Percentiles rank a stretch among this genome's conserved stretches.
Evolutionary conservation across 129 eudicot genomes (phyloP).

Genomic region (Artemisia annua): DNA sequence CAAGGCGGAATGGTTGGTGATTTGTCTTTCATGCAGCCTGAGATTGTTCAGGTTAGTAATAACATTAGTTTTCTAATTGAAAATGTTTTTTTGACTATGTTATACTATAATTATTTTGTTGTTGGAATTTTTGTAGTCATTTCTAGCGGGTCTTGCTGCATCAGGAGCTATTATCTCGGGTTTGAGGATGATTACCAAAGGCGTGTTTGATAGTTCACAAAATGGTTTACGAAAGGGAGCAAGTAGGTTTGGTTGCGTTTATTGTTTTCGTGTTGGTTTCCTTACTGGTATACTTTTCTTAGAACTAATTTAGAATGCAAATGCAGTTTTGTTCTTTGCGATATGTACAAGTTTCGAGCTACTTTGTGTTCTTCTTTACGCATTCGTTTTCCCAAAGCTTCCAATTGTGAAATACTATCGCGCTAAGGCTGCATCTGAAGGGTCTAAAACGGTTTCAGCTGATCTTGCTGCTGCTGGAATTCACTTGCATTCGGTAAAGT

Average conservation of each 20-base stretch:
- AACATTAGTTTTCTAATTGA: too few relatives aligned
- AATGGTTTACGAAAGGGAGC: slow-evolving; percentile 67
- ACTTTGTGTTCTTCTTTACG: slow-evolving; percentile 40
- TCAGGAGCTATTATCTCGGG: slow-evolving; percentile 59
- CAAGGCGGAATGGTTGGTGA: slow-evolving; percentile 76
- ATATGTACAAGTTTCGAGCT: slow-evolving; percentile 39
- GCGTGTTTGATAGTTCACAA: slow-evolving; percentile 49
- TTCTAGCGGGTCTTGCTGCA: slow-evolving; percentile 58
- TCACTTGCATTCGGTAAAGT: slow-evolving; percentile 16
- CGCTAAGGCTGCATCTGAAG: slow-evolving; percentile 49
- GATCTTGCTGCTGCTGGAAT: slow-evolving; percentile 50
- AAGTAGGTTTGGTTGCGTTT: slow-evolving; percentile 27
- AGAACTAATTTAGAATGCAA: too few relatives aligned
- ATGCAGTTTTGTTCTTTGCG: slow-evolving; percentile 42
- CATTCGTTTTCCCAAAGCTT: slow-evolving; percentile 44
- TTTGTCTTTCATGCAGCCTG: slow-evolving; percentile 53
- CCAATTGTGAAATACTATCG: slow-evolving; percentile 47
- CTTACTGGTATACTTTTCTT: background rate
- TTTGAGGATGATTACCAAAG: slow-evolving; percentile 60
- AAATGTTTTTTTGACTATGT: background rate
- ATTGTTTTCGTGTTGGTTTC: background rate
- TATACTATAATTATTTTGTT: background rate
- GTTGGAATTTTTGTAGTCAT: slow-evolving; percentile 38
- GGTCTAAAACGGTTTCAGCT: slow-evolving; percentile 49
- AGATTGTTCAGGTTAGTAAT: slow-evolving; percentile 46